Base-by-base conservation (phyloP, 805 yeast genomes). In the Saturnispora saitoi region DNA sequence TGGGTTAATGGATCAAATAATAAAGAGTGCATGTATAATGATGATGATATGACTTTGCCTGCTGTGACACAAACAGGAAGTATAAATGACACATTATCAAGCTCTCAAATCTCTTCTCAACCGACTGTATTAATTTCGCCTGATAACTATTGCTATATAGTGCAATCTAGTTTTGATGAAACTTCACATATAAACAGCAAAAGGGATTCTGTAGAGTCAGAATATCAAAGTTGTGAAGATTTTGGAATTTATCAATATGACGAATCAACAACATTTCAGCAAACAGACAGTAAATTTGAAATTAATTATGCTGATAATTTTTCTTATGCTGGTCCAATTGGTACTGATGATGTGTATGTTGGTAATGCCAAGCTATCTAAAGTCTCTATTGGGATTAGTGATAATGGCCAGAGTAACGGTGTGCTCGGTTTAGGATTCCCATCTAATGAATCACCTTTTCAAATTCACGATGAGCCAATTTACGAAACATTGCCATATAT, bases 371-470 rank as follows among this genome's bases (percentile, higher is more conserved):
- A 69, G 10, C 63, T 83, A 4, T 50, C 65, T 1, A 67, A 70
- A 49, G 65, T 82, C 17, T 76, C 86, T 3, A 75, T 87, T 62
- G 95, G 90, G 2, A 73, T 86, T 17, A 91, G 83, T 2, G 72
- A 74, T 56, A 61, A 60, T 31, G 73, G 81, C 4, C 72, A 75
- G 48, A 75, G 85, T 2, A 61, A 77, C 11, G 88, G 90, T 45
- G 86, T 84, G 24, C 63, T 83, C 39, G 86, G 87, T n/a, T 72
- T 83, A 48, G 89, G 89, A 5, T 69, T 82, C 48, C 68, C 77
- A 4, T 81, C 77, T n/a, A 70, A 82, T 46, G 91, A 86, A 64
- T 67, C 75, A 2, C 78, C 86, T 1, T 67, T 64, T n/a, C 51
- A 52, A 37, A 11, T 20, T 7, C 14, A 38, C 19, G 48, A 45